Base-by-base conservation (phyloP, 208 protist species). In the Trichomonas gallinae region DNA sequence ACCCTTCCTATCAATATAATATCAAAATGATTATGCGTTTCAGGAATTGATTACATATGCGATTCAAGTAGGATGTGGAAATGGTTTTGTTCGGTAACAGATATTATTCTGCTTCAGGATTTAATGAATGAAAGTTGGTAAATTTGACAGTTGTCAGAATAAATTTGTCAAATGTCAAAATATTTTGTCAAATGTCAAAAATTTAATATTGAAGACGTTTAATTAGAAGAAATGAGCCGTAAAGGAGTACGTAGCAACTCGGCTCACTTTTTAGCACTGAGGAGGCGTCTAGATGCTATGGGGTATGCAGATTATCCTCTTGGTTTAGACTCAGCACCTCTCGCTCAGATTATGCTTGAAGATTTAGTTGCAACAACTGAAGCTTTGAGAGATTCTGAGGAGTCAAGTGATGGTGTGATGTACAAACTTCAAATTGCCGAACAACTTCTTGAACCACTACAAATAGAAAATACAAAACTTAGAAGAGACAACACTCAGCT, bases 361-460 rank as follows among this genome's bases (percentile, higher is more conserved):
- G 83, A 89, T 89, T 46, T 89, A 44, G 83, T 89, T 46, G 31
- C 83, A 89, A 89, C 83, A 40, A 89, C 83, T 17, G 83, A 89
- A 42, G 38, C 13, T 89, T 46, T 89, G 9, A 89, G 38, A 46
- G 40, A 45, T 0, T 34, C 31, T 31, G 83, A 89, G 40, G 38
- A 89, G 17, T 21, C 6, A 46, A 89, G 15, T 26, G 34, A 46
- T 40, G 40, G 38, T 46, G 13, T 89, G 0, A 46, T 44, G 21
- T 13, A 46, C 10, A 89, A 89, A 45, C 38, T 89, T 10, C 40
- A 89, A 46, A 89, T 89, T 17, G 83, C 83, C 9, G 34, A 46
- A 21, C 15, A 42, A 51, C 31, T 48, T 58, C n/a, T 93, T 4
- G 87, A 93, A 58, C 87, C 87, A 26, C 26, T 93, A 9, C 87